Base-by-base conservation (phyloP, 345 rosid species). In the Gynandropsis gynandra region DNA sequence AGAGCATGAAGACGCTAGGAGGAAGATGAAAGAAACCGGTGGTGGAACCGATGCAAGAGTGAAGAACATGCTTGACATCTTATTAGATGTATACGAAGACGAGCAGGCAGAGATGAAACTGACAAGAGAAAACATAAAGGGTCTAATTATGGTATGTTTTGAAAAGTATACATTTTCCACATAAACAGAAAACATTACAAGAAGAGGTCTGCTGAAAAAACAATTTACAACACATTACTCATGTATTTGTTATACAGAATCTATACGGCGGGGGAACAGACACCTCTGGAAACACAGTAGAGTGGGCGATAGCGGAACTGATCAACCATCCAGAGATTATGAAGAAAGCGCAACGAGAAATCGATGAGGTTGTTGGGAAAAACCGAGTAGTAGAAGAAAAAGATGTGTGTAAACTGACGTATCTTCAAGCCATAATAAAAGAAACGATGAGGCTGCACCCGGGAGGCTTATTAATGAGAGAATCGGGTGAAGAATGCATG, bases 391-490 rank as follows among this genome's bases (percentile, higher is more conserved):
- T 80, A 0, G 58, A 77, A 16, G 90, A 88, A 72, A 56, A 77
- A 7, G 92, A 85, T 44, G 19, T 85, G 13, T 58, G 50, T 10
- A 75, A 74, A 38, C 95, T 80, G 18, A 75, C 76, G 11, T 82
- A 74, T 56, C 58, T 82, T 3, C 89, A 79, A 61, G 83, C 92
- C 5, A 51, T 84, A 4, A 69, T 80, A 10, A 85, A 74, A 50
- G 89, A 88, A 68, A 68, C 74, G 41, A 62, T 82, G 18, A 76
- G 95, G 61, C 85, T 89, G 31, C 95, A 85, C 48, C 95, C 95
- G 1, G 69, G 80, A 4, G 85, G 79, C 7, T 49, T 82, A 34
- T 46, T 79, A 0, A 75, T 69, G 0, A 75, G 85, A 62, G 68
- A 74, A 16, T 73, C 85, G 4, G 31, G 67, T 3, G 57, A 79